Percentiles rank a stretch among this genome's conserved stretches.
Conservation (phyloP, 2,329 filamentous ascomycete genomes). For the Colletotrichum eleusines region DNA sequence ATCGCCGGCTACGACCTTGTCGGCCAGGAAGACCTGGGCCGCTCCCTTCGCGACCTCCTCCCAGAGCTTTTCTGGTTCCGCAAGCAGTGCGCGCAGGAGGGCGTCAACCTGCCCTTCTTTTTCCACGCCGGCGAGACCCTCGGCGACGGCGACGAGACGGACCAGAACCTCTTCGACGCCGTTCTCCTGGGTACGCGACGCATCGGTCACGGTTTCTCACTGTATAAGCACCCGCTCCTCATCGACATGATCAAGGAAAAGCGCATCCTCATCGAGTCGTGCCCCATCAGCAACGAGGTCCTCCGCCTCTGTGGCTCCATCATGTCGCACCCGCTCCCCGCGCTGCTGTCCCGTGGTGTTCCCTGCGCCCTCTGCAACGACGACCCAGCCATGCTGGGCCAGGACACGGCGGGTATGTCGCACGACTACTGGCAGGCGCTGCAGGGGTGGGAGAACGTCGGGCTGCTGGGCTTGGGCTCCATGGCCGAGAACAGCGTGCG, state of each 20-base stretch:
- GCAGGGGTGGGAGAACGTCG: constrained; percentile 86
- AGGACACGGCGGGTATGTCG: constrained; percentile 80
- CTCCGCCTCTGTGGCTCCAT: constrained; percentile 78
- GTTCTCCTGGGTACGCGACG: constrained; percentile 82
- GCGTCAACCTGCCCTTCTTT: constrained; percentile 85
- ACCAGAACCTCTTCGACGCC: constrained; percentile 80
- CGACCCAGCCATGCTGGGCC: constrained; percentile 82
- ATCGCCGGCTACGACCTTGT: constrained; percentile 89
- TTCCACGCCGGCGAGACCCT: constrained; percentile 88
- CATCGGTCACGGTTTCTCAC: constrained; percentile 83
- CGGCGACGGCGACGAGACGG: constrained; percentile 54
- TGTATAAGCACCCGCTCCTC: constrained; percentile 86
- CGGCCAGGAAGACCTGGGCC: constrained; percentile 81
- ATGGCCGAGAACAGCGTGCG: constrained; percentile 87
- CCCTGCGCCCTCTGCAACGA: constrained; percentile 83
- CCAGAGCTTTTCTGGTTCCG: constrained; percentile 89
- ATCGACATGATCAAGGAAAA: constrained; percentile 85
- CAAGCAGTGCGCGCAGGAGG: constrained; percentile 78
- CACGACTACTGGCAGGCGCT: constrained; percentile 90
- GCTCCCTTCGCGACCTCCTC: constrained; percentile 76
- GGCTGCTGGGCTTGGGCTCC: constrained; percentile 80
- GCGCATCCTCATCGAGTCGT: constrained; percentile 83
- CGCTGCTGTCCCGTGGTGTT: constrained; percentile 81
- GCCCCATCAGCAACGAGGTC: constrained; percentile 85
- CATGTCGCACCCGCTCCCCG: constrained; percentile 79